Conservation (phyloP, 2,329 filamentous ascomycete genomes). For the Colletotrichum sp. region DNA sequence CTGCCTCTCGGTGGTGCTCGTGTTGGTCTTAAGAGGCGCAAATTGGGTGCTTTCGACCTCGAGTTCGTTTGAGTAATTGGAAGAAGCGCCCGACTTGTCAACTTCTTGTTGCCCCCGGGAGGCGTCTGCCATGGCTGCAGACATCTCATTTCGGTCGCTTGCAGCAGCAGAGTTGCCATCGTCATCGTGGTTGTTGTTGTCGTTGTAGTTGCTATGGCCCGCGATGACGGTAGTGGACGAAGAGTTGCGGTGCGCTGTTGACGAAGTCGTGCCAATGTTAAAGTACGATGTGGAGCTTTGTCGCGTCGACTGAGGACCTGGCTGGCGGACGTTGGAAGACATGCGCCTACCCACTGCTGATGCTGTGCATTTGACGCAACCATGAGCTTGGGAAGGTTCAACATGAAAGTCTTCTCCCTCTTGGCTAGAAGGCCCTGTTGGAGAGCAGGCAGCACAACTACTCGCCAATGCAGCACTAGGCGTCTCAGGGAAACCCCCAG, state of each 20-base stretch:
- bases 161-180: not conserved
- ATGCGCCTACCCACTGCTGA: not conserved
- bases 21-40: slow-evolving; percentile 30
- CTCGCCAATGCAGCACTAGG: slow-evolving; percentile 23
- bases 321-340: not conserved
- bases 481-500: slow-evolving; percentile 36
- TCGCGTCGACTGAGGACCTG: not conserved
- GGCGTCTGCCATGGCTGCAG: not conserved
- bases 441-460: slow-evolving; percentile 4
- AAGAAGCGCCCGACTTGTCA: not conserved
- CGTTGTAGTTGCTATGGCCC: not conserved
- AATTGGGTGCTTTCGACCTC: slow-evolving; percentile 22
- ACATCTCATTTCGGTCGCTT: not conserved
- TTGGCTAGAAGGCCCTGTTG: not conserved
- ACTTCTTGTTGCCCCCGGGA: not conserved
- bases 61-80: not conserved
- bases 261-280: not conserved
- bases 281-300: not conserved
- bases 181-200: not conserved
- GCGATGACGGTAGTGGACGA: slow-evolving; percentile 5
- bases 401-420: not conserved
- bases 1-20: slow-evolving; percentile 1
- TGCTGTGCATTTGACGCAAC: not conserved
- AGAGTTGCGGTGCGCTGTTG: not conserved
- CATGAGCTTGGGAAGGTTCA: not conserved